phyloP scores from a whole-genome alignment of 1,284 basidiomycete genomes.

The Nidula niveotomentosa region DNA sequence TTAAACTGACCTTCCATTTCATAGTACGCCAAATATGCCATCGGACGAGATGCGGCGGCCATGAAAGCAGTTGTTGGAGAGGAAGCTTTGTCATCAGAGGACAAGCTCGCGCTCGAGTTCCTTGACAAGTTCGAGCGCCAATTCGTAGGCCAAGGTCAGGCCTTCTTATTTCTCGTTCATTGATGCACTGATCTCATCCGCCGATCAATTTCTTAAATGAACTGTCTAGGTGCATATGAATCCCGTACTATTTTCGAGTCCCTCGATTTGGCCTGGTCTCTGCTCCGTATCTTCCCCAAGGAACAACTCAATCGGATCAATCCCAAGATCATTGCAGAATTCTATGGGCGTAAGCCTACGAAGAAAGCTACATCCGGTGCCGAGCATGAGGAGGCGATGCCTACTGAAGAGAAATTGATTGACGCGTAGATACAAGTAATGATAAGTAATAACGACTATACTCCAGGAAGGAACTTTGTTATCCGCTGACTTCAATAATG shows the following conservation, averaged over 20 bases:
- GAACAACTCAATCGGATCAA: conserved; percentile 97
- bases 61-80: conserved; percentile 99
- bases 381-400: conserved; percentile 43
- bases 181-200: neutral
- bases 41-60: conserved; percentile 94
- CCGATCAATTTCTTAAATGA: neutral
- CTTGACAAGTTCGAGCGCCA: conserved; percentile 93
- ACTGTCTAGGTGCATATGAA: conserved; percentile 81
- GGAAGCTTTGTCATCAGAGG: conserved; percentile 92
- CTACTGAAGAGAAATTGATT: conserved; percentile 54
- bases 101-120: conserved; percentile 93
- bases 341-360: conserved; percentile 76
- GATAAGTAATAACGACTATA: neutral
- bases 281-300: conserved; percentile 98
- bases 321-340: conserved; percentile 88
- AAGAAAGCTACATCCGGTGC: conserved; percentile 57
- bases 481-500: neutral
- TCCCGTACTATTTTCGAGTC: conserved; percentile 97
- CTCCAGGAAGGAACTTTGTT: neutral
- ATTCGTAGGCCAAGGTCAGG: conserved; percentile 89
- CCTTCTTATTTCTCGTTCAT: conserved; percentile 9
- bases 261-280: conserved; percentile 95
- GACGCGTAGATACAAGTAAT: conserved; percentile 31
- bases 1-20: conserved; percentile 15
- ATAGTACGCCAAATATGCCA: conserved; percentile 96